These are phyloP conservation scores for Penicillium argentinense DNA, from an alignment of 495 filamentous ascomycete genomes.

Conservation along the genomic window DNA sequence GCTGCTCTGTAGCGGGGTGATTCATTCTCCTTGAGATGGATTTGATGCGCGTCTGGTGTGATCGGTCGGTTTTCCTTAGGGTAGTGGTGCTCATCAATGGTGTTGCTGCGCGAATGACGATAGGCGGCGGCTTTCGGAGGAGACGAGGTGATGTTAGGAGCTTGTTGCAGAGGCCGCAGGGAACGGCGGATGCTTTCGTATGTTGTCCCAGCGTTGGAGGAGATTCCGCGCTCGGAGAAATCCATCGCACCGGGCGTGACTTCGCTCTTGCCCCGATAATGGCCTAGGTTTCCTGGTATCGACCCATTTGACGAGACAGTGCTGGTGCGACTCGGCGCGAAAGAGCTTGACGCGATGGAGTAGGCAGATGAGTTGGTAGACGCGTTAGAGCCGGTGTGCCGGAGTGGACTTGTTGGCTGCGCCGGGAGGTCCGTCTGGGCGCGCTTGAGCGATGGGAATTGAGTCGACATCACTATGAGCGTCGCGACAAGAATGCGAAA, in stretches of 20 bases:
- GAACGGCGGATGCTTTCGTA: conserved; percentile 76
- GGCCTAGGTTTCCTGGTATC: conserved; percentile 52
- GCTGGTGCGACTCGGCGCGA: conserved; percentile 69
- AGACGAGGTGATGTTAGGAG: conserved; percentile 53
- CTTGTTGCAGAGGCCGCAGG: conserved; percentile 72
- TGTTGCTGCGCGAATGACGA: conserved; percentile 47
- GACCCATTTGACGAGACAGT: conserved; percentile 76
- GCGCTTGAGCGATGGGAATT: conserved; percentile 53
- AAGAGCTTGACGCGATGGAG: conserved; percentile 65
- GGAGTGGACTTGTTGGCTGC: conserved; percentile 57
- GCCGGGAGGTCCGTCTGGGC: conserved; percentile 63
- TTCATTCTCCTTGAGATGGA: conserved; percentile 35
- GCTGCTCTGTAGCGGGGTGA: conserved; percentile 25
- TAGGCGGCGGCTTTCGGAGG: conserved; percentile 26
- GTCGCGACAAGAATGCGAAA: conserved; percentile 31
- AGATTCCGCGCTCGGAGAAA: conserved; percentile 12
- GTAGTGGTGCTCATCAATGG: conserved; percentile 38
- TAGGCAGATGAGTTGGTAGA: conserved; percentile 79
- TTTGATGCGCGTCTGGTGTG: conserved; percentile 31
- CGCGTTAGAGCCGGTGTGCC: conserved; percentile 69
- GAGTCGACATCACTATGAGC: conserved; percentile 40
- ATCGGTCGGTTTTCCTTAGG: conserved; percentile 36
- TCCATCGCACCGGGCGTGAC: conserved; percentile 42
- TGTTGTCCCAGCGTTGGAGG: conserved; percentile 52
- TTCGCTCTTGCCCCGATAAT: conserved; percentile 80